Evolutionary conservation across 129 eudicot genomes (phyloP), one percentile per base, ranked within the genome.

Genomic region (Gnaphalium uliginosum): DNA sequence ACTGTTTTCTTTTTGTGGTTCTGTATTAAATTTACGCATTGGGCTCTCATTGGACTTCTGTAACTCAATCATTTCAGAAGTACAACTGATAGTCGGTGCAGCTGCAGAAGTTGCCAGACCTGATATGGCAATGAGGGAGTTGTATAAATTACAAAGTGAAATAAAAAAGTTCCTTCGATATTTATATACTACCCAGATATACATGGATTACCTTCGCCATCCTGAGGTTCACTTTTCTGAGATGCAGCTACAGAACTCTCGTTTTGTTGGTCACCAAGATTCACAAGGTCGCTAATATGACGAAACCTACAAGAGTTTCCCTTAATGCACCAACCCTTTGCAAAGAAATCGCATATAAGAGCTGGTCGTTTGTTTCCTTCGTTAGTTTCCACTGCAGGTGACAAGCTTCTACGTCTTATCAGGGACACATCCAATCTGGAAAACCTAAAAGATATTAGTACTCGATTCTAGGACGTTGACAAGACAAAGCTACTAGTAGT

Each of bases 261-360:
- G 11, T 59, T 80, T 57, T 65, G 48, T 68, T 80, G 70, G 77
- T 83, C 76, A 53, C 64, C 63, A 29, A 14, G 66, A 68, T 78
- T 77, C 46, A 26, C 56, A 17, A 58, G 35, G 17, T 86, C 90
- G 60, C 51, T 89, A 51, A 78, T 69, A 71, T 91, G 99, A 86
- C 86, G 90, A 74, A 91, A 91, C 78, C 85, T 89, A 85, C 99
- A 95, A 39, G 96, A 89, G 62, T 80, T 89, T 50, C 99, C 99
- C 75, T 88, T 95, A 32, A 95, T 89, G 85, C 99, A 95, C 99
- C 99, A 95, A 71, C 99, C 99, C 77, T 89, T 86, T 50, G 90
- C 89, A 76, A 82, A 90, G 82, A 84, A 91, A 21, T 87, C 88
- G 67, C 99, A 95, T 46, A 82, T 51, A 39, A 91, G 62, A 57